A percentile compares a stretch with the other conserved stretches of the same genome.
Conservation (phyloP, 2,329 filamentous ascomycete species). For the Xylariomycetidae sp. region DNA sequence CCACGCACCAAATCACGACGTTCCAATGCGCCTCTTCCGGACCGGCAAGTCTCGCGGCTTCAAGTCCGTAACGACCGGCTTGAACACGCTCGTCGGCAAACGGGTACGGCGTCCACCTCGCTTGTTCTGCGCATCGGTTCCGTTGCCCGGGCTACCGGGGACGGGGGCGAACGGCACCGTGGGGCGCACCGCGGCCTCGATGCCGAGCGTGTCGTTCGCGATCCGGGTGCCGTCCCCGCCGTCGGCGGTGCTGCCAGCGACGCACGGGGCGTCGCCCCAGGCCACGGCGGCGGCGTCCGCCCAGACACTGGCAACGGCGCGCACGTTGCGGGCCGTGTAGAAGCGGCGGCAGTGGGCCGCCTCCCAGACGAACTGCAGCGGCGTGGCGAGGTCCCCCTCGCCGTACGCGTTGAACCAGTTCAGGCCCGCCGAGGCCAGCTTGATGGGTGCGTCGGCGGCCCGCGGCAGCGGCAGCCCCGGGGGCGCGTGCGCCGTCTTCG, state of each 20-base stretch:
- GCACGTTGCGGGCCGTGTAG: slow-evolving; percentile 38
- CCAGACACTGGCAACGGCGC: slow-evolving; percentile 35
- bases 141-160: no score
- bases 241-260: slow-evolving; percentile 21
- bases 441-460: slow-evolving; percentile 1
- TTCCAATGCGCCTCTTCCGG: no score
- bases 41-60: no score
- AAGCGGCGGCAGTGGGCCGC: slow-evolving; percentile 38
- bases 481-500: not conserved
- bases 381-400: slow-evolving; percentile 3
- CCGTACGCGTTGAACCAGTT: slow-evolving; percentile 7
- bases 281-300: slow-evolving; percentile 30
- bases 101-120: no score
- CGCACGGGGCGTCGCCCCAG: slow-evolving; percentile 29
- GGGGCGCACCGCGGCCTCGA: no score
- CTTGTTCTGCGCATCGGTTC: no score
- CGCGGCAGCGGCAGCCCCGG: not conserved
- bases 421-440: slow-evolving; percentile 1
- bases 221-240: no score
- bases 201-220: no score
- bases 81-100: no score
- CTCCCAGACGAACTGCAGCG: slow-evolving; percentile 9
- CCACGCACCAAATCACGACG: no score
- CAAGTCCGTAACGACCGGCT: no score
- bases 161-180: no score